Base-by-base conservation (phyloP, 192 early-diverging fungal genomes). In the Umbelopsis ramanniana region DNA sequence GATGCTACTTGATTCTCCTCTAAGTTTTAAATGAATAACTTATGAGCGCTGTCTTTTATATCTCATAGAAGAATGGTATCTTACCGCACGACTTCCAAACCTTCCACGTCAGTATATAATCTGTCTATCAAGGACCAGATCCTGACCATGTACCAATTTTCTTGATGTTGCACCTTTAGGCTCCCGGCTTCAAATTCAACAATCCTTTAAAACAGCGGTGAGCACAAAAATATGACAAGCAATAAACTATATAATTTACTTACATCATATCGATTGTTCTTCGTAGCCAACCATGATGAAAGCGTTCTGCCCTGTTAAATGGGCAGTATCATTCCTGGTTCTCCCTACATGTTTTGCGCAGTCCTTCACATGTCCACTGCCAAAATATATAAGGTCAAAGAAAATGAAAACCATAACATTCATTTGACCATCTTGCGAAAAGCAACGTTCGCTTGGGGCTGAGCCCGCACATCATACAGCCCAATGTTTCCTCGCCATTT, bases 111-210 rank as follows among this genome's bases (percentile, higher is more conserved):
- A 52, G 46, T 70, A 75, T 75, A 79, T 38, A 23, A 7, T 52
- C 52, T 74, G 50, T 79, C 77, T 46, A 79, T 67, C 21, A 79
- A 66, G 26, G 22, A 69, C 77, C 77, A 79, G 12, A 68, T n/a
- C 60, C 74, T 52, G 37, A 68, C 15, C 29, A 72, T 63, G 38
- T 68, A 68, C 70, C 67, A 75, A 15, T 68, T 55, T 72, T 79
- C 77, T 7, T 71, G 40, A 71, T 74, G 70, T 43, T 67, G 19
- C 8, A 52, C 33, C n/a, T 71, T 66, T 23, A 78, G 70, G 46
- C 35, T 67, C 15, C 29, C 55, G n/a, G 50, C 43, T 66, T 79
- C 70, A 68, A 75, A 79, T 75, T 79, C 70, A 45, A 21, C 40
- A n/a, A 71, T 45, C 47, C 70, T 79, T 23, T 69, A 10, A 21